These are phyloP conservation scores for Imleria badia DNA, from an alignment of 768 basidiomycete genomes.

Conservation along the genomic window DNA sequence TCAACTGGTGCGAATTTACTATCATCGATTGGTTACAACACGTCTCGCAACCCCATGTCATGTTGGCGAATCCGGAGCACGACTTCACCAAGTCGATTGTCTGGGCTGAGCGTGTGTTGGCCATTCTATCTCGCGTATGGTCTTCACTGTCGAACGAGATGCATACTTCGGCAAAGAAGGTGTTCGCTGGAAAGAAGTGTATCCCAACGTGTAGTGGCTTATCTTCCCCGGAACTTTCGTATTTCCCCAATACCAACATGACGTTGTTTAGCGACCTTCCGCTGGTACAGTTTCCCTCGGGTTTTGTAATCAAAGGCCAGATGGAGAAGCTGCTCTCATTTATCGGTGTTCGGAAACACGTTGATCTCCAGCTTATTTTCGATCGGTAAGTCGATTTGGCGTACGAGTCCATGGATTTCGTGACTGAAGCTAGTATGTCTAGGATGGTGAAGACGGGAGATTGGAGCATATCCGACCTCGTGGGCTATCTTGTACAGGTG, in stretches of 20 bases:
- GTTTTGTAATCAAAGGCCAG: constrained; percentile 57
- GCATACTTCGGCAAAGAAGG: constrained; percentile 41
- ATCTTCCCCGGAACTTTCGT: constrained; percentile 67
- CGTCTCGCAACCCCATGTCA: constrained; percentile 50
- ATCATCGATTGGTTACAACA: constrained; percentile 74
- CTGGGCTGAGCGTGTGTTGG: constrained; percentile 83
- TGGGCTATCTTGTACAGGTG: constrained; percentile 85
- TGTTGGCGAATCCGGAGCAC: constrained; percentile 44
- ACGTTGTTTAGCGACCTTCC: constrained; percentile 80
- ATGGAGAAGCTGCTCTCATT: constrained; percentile 70
- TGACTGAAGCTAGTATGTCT: not conserved
- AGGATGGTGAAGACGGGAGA: constrained; percentile 90
- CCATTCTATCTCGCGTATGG: constrained; percentile 69
- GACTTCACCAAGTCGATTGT: constrained; percentile 63
- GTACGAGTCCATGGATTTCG: not conserved
- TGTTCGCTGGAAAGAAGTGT: constrained; percentile 45
- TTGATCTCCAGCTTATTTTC: constrained; percentile 93
- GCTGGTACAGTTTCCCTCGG: constrained; percentile 70
- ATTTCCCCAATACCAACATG: constrained; percentile 82
- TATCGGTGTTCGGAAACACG: constrained; percentile 86
- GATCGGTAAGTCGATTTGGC: constrained; percentile 52
- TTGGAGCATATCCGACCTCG: constrained; percentile 84
- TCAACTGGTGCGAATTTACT: constrained; percentile 80
- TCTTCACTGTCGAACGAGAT: constrained; percentile 50
- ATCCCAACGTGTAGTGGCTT: constrained; percentile 61